Percentiles rank a stretch among this genome's conserved stretches.
Conservation (phyloP, 2,329 filamentous ascomycete genomes). For the Xylariaceae sp. region DNA sequence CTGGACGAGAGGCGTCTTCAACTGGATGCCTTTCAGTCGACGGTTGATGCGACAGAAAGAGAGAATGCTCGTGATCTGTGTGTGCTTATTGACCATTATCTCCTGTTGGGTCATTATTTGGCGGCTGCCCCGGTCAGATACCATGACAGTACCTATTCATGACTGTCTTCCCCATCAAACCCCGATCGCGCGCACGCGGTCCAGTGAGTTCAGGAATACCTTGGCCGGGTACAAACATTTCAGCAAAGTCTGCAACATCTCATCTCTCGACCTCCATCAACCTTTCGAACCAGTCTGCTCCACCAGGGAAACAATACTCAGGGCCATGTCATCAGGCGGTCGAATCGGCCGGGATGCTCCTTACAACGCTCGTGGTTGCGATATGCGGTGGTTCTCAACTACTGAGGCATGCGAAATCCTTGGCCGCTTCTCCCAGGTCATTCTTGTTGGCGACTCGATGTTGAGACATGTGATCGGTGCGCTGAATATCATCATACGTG, state of each 20-base stretch:
- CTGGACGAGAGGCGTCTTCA: too few species aligned
- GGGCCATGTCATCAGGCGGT: constrained; percentile 40
- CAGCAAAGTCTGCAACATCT: constrained; percentile 38
- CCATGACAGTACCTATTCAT: too few species aligned
- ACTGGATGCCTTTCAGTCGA: too few species aligned
- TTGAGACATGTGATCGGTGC: constrained; percentile 45
- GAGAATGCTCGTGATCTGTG: too few species aligned
- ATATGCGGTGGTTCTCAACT: constrained; percentile 45
- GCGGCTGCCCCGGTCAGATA: too few species aligned
- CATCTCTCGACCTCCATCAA: constrained; percentile 40
- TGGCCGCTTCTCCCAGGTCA: constrained; percentile 41
- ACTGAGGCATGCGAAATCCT: constrained; percentile 43
- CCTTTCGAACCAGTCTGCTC: constrained; percentile 32
- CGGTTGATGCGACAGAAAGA: too few species aligned
- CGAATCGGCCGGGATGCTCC: constrained; percentile 42
- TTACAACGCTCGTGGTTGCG: constrained; percentile 42
- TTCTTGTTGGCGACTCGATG: constrained; percentile 47
- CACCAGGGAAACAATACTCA: constrained; percentile 34
- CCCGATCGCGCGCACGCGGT: constrained; percentile 6
- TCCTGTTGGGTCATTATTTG: too few species aligned
- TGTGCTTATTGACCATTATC: too few species aligned
- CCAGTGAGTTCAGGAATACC: constrained; percentile 29
- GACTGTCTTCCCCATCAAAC: constrained; percentile 1
- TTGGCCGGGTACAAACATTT: constrained; percentile 41
- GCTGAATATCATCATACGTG: constrained; percentile 42